Evolutionary conservation across 768 basidiomycete species (phyloP), one percentile per base, ranked within the genome.

Genomic region (Gloeostereum incarnatum): DNA sequence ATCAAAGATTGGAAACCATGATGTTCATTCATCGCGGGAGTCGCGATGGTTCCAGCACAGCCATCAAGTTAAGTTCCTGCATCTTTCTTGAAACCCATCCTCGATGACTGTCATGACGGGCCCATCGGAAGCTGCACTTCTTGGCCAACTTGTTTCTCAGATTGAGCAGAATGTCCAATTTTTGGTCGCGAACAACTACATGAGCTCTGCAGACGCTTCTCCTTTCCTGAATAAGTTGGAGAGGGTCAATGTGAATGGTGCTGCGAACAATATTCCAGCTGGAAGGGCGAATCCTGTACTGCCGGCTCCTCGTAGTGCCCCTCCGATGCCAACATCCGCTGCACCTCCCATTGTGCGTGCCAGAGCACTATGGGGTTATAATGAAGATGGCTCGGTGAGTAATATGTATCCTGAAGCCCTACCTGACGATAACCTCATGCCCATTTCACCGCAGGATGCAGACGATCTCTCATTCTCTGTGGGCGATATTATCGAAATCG

Each of bases 381-480:
- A 79, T 39, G 76, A 77, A 47, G 57, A 72, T 36, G 73, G 73
- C 36, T 45, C 55, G 43, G 74, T 79, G 37, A 31, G 66, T 49
- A 10, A 20, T n/a, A n/a, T 39, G 10, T 41, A 20, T 20, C 32
- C 9, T 24, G 26, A 27, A 8, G 26, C 8, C 14, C 26, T 27
- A n/a, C 14, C 14, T 25, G 36, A 17, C 31, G 45, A 39, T 42
- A 22, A 30, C 13, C 35, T 42, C 26, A 40, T 40, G 21, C 25
- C 27, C 27, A 26, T 6, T 25, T 20, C 27, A 38, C 38, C 2
- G 8, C 51, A 90, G 83, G 83, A 88, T 48, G 63, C 70, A 9
- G 75, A 81, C n/a, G 90, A 94, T 53, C 66, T 94, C 6, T 73
- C 78, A 1, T 91, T 94, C 67, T 54, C 62, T 19, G 56, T 71